A percentile compares a stretch with the other conserved stretches of the same genome.
Evolutionary conservation across 768 basidiomycete genomes (phyloP).

Genomic region (Lentinula detonsa): DNA sequence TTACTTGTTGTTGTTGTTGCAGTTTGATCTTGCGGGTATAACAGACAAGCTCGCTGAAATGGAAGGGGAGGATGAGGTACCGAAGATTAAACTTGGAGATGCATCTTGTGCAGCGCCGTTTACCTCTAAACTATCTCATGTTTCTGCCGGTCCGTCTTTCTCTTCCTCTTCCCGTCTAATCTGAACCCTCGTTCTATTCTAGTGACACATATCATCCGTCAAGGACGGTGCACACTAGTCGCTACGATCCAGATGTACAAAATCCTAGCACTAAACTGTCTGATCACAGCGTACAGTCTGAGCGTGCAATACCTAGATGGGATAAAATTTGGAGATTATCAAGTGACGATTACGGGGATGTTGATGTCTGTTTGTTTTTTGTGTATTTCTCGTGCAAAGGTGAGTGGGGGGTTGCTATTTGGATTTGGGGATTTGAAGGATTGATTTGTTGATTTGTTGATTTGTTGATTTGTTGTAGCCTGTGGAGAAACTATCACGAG

Average conservation of each 20-base stretch:
- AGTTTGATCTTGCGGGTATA: conserved; percentile 77
- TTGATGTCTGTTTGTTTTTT: conserved; percentile 98
- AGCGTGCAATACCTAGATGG: conserved; percentile 98
- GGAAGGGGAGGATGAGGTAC: conserved; percentile 92
- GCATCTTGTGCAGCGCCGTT: conserved; percentile 98
- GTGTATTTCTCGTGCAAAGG: conserved; percentile 96
- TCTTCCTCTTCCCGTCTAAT: not conserved
- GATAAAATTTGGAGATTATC: conserved; percentile 99
- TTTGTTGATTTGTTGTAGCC: no score
- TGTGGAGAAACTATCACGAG: conserved; percentile 91
- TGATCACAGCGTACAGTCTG: conserved; percentile 97
- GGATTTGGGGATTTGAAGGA: no score
- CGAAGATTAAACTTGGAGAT: conserved; percentile 99
- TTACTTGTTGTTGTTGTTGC: not conserved
- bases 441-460: no score
- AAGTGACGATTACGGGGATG: conserved; percentile 94
- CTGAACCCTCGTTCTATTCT: not conserved
- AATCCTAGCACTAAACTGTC: conserved; percentile 93
- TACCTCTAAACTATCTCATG: conserved; percentile 97
- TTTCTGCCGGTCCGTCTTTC: conserved; percentile 76
- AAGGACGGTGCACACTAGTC: conserved; percentile 97
- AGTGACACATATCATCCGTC: conserved; percentile 97
- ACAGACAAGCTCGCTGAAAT: conserved; percentile 86
- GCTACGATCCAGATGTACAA: conserved; percentile 99
- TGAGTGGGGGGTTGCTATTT: conserved; percentile 24